Conservation (phyloP, 345 rosid species). For the Heritiera fomes region DNA sequence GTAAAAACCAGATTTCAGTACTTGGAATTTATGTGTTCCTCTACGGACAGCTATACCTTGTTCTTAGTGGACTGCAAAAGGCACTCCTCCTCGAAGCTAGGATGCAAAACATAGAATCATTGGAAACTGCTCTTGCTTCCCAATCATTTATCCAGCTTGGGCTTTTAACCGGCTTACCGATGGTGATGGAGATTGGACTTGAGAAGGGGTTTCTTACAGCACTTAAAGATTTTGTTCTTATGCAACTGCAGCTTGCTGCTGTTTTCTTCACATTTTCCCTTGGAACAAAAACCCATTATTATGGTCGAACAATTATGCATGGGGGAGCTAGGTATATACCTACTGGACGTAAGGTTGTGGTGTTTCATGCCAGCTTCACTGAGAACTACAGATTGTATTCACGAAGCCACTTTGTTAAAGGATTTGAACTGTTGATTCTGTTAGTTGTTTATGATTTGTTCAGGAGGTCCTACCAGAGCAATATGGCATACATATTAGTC, state of each 20-base stretch:
- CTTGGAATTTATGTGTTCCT: constrained; percentile 86
- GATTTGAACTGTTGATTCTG: constrained; percentile 79
- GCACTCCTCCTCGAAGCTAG: constrained; percentile 71
- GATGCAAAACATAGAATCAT: constrained; percentile 69
- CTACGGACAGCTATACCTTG: constrained; percentile 92
- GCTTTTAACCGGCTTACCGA: constrained; percentile 91
- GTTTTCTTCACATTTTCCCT: constrained; percentile 96
- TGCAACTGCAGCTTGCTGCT: constrained; percentile 96
- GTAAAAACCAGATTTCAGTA: constrained; percentile 61
- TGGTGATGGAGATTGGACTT: constrained; percentile 98
- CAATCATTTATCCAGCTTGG: constrained; percentile 98
- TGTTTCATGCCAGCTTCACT: constrained; percentile 86
- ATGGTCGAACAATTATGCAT: constrained; percentile 81
- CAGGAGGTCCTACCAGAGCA: constrained; percentile 78
- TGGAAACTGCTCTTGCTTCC: constrained; percentile 96
- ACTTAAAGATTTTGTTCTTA: constrained; percentile 87
- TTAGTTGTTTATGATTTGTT: constrained; percentile 85
- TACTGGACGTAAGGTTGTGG: constrained; percentile 92
- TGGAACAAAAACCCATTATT: constrained; percentile 88
- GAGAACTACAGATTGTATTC: constrained; percentile 91
- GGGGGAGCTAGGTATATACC: constrained; percentile 97
- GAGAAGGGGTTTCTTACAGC: constrained; percentile 94
- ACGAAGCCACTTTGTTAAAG: constrained; percentile 91
- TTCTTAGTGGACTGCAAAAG: constrained; percentile 87
- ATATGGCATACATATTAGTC: constrained; percentile 77